These are phyloP conservation scores for Pyrus bretschneideri DNA, from an alignment of 306 rosid species.

Conservation along the genomic window DNA sequence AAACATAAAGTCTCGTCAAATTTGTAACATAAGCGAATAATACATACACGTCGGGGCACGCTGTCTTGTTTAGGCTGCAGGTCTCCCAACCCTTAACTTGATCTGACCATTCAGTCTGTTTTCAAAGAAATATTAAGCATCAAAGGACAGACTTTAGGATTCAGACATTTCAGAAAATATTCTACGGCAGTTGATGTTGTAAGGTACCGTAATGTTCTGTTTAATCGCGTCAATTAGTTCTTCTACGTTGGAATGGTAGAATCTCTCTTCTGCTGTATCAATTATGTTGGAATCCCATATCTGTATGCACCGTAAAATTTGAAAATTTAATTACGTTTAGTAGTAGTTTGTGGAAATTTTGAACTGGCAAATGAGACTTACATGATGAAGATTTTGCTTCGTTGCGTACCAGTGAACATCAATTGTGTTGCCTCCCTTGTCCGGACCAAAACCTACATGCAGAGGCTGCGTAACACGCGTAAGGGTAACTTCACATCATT, in stretches of 20 bases:
- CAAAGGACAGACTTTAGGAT: background rate
- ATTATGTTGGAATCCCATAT: constrained; percentile 74
- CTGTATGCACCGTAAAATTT: constrained; percentile 15
- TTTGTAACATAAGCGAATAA: background rate
- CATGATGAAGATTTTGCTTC: constrained; percentile 82
- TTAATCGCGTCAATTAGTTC: constrained; percentile 45
- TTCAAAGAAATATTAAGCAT: background rate
- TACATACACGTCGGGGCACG: constrained; percentile 64
- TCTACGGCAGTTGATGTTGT: background rate
- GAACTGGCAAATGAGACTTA: constrained; percentile 18
- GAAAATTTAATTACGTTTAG: background rate
- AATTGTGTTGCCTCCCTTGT: constrained; percentile 64
- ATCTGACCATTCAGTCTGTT: constrained; percentile 65
- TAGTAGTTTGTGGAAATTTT: background rate
- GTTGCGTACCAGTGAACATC: constrained; percentile 64
- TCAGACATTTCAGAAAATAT: background rate
- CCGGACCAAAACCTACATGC: constrained; percentile 71
- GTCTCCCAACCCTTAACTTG: constrained; percentile 59
- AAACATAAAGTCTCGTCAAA: background rate
- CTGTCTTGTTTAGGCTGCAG: constrained; percentile 35
- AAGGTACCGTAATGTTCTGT: constrained; percentile 56
- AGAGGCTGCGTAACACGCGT: constrained; percentile 49
- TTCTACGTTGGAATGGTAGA: constrained; percentile 34
- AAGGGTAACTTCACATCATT: background rate
- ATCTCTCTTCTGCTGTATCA: constrained; percentile 58